Conservation (phyloP, 2,329 filamentous ascomycete genomes). For the Phoma sp. region DNA sequence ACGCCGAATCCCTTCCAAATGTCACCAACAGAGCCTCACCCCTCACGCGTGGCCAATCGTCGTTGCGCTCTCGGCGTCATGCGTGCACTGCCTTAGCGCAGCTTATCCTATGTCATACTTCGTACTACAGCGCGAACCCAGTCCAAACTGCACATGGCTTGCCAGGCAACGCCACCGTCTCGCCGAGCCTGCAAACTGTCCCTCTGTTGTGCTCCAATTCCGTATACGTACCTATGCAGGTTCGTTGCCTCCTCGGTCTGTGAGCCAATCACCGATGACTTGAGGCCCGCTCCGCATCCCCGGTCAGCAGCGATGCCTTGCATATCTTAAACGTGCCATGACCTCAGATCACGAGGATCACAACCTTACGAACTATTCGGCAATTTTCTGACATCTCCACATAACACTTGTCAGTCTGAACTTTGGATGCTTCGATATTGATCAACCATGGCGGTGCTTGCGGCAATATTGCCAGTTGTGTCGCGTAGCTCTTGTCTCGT, state of each 20-base stretch:
- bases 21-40: constrained; percentile 14
- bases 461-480: constrained; percentile 44
- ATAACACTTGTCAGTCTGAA: neutral
- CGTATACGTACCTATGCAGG: constrained; percentile 19
- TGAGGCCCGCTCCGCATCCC: constrained; percentile 27
- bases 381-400: constrained; percentile 22
- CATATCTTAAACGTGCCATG: constrained; percentile 30
- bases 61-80: constrained; percentile 1
- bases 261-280: constrained; percentile 27
- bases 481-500: constrained; percentile 43
- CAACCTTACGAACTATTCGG: constrained; percentile 20
- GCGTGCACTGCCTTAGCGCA: constrained; percentile 6
- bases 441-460: constrained; percentile 42
- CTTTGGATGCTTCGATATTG: constrained; percentile 4
- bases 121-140: constrained; percentile 10
- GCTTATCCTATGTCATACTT: constrained; percentile 5
- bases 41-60: constrained; percentile 12
- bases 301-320: constrained; percentile 38
- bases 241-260: constrained; percentile 15
- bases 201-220: constrained; percentile 20
- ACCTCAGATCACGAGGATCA: constrained; percentile 32
- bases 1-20: neutral
- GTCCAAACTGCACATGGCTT: constrained; percentile 16
- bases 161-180: constrained; percentile 14
- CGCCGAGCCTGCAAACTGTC: constrained; percentile 24